Evolutionary conservation across 495 filamentous ascomycete species (phyloP).

Genomic region (Tetracladium setigerum): DNA sequence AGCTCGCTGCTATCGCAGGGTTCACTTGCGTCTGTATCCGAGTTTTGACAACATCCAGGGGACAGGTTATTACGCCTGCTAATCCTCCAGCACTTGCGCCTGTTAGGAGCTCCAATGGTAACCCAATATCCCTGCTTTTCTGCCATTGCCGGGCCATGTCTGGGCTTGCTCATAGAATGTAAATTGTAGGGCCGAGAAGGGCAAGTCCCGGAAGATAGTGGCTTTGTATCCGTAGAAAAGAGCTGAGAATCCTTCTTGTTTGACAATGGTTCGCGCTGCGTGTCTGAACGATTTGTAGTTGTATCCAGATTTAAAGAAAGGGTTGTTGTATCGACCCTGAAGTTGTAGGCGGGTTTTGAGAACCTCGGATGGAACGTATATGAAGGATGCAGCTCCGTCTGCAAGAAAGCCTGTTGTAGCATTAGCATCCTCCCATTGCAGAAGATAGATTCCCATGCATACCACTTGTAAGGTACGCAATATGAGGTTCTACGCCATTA

Average conservation of each 20-base stretch:
- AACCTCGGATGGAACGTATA: conserved; percentile 95
- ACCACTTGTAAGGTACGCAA: conserved; percentile 83
- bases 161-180: conserved; percentile 97
- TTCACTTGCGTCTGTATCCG: conserved; percentile 93
- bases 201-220: conserved; percentile 88
- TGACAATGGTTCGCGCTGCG: conserved; percentile 75
- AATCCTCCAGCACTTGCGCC: conserved; percentile 89
- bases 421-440: conserved; percentile 16
- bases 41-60: conserved; percentile 96
- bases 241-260: conserved; percentile 71
- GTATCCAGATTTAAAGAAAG: conserved; percentile 84
- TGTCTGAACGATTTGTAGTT: conserved; percentile 80
- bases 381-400: conserved; percentile 81
- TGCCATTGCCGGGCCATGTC: conserved; percentile 65
- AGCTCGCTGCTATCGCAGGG: conserved; percentile 2
- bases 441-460: conserved; percentile 20
- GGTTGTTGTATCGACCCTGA: conserved; percentile 92
- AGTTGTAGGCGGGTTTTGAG: conserved; percentile 92
- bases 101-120: conserved; percentile 79
- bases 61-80: conserved; percentile 90
- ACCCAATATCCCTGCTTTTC: conserved; percentile 66
- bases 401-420: conserved; percentile 65
- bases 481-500: conserved; percentile 61
- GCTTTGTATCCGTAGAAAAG: conserved; percentile 93
- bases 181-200: conserved; percentile 93